Evolutionary conservation across 768 basidiomycete genomes (phyloP).

Genomic region (Termitomyces sp.): DNA sequence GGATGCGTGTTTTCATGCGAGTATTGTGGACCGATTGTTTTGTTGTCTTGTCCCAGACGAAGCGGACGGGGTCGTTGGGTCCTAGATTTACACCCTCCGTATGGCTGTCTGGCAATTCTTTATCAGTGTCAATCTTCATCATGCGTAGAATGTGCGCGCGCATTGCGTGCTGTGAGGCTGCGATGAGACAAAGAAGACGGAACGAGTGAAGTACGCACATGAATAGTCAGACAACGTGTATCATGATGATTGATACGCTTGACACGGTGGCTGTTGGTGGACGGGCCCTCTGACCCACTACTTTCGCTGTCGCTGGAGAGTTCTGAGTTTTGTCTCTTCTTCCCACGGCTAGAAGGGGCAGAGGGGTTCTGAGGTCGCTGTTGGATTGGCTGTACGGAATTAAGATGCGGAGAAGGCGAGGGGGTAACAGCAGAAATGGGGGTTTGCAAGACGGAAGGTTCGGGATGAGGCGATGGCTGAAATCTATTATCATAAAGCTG

Average conservation of each 20-base stretch:
- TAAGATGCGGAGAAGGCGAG: constrained; percentile 29
- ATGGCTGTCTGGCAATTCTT: constrained; percentile 60
- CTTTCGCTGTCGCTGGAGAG: constrained; percentile 34
- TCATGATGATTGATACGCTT: constrained; percentile 62
- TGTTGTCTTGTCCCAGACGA: constrained; percentile 77
- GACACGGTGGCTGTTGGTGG: constrained; percentile 27
- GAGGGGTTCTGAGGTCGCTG: constrained; percentile 13
- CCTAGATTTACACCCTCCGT: constrained; percentile 46
- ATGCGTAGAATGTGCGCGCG: constrained; percentile 58
- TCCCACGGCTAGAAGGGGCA: constrained; percentile 14
- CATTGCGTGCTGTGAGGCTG: constrained; percentile 57
- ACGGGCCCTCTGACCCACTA: constrained; percentile 34
- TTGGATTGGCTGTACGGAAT: constrained; percentile 14
- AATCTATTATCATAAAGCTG: constrained; percentile 15
- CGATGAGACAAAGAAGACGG: constrained; percentile 1
- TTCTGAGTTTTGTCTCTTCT: constrained; percentile 28
- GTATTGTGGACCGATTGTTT: constrained; percentile 74
- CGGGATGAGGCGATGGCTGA: constrained; percentile 14
- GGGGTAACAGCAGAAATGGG: constrained; percentile 27
- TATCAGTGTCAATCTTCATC: constrained; percentile 56
- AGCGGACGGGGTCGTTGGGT: constrained; percentile 58
- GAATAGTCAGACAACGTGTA: constrained; percentile 61
- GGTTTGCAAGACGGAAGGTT: constrained; percentile 14
- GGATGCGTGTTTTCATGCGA: constrained; percentile 63
- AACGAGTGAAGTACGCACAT: constrained; percentile 37